Evolutionary conservation across 2,329 filamentous ascomycete genomes (phyloP), one percentile per base, ranked within the genome.

Genomic region (Alternaria brassicae): DNA sequence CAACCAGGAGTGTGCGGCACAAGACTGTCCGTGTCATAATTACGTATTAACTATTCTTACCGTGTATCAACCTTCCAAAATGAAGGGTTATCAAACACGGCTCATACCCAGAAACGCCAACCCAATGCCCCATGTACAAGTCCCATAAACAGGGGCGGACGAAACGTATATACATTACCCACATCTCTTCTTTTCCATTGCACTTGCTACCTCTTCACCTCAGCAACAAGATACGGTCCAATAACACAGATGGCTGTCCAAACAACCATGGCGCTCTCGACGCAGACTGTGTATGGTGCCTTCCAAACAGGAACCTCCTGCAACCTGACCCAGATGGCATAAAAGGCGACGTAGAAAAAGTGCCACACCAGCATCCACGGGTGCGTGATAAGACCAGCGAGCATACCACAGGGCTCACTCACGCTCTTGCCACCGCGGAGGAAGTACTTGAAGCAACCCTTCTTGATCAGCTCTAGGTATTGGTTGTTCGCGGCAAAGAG

Each of bases 401-500:
- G 83, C 60, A 99, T 82, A 28, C 91, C 91, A 44, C 90, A 88
- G 3, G 95, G 95, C 32, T 91, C 92, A 63, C 91, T 87, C 21
- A 92, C 86, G 78, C 88, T 87, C 61, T 88, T 87, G 47, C 89
- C 86, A 40, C 89, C 89, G 32, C 83, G 84, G 75, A 92, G 84
- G 82, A 99, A 99, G 80, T 99, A 99, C 28, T 85, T 83, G 82
- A 98, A 98, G 82, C 95, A 99, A 47, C 95, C 95, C 66, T 85
- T 85, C 80, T 96, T 93, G 44, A 99, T 87, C 54, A 91, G 88
- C 65, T 86, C 87, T 52, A 98, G 87, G 25, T 68, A 50, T 2
- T 58, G 10, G 60, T 69, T 84, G 75, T 96, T 84, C 51, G 94
- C 95, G 15, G 94, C 92, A 76, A 98, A 99, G 12, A 99, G 86